Evolutionary conservation across 495 filamentous ascomycete species (phyloP).

Genomic region (Neurospora pannonica): DNA sequence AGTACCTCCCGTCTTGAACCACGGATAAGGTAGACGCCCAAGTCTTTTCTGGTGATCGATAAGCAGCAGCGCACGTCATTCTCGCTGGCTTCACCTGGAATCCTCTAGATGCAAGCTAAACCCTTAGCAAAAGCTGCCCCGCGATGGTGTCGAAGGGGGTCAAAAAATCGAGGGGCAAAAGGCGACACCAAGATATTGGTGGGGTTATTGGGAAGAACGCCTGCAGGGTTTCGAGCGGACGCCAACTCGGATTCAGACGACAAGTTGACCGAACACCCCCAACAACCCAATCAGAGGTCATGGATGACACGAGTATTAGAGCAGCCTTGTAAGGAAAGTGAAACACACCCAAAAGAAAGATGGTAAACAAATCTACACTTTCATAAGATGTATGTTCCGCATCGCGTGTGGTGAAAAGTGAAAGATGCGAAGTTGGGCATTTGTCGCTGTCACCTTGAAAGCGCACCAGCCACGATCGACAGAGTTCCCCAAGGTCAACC

Average conservation of each 20-base stretch:
- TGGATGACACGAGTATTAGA: background rate
- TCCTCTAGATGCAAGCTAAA: background rate
- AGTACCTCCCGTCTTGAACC: background rate
- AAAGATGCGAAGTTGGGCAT: background rate
- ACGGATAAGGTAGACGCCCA: background rate
- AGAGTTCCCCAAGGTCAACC: conserved; percentile 2
- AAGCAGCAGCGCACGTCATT: background rate
- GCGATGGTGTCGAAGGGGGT: background rate
- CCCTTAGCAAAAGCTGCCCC: background rate
- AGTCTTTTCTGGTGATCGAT: background rate
- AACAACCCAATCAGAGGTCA: background rate
- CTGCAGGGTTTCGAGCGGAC: background rate
- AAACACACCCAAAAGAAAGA: background rate
- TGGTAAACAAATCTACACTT: background rate
- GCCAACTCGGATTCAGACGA: background rate
- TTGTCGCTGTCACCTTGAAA: background rate
- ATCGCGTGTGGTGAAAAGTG: background rate
- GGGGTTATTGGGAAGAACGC: background rate
- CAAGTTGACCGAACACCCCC: background rate
- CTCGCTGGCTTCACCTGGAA: background rate
- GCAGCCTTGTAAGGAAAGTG: background rate
- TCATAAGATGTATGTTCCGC: background rate
- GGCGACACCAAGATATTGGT: background rate
- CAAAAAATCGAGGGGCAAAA: background rate
- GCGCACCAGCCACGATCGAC: conserved; percentile 8